Evolutionary conservation across 1,139 yeast species (phyloP), one percentile per base, ranked within the genome.

Genomic region (Debaryomyces fabryi): DNA sequence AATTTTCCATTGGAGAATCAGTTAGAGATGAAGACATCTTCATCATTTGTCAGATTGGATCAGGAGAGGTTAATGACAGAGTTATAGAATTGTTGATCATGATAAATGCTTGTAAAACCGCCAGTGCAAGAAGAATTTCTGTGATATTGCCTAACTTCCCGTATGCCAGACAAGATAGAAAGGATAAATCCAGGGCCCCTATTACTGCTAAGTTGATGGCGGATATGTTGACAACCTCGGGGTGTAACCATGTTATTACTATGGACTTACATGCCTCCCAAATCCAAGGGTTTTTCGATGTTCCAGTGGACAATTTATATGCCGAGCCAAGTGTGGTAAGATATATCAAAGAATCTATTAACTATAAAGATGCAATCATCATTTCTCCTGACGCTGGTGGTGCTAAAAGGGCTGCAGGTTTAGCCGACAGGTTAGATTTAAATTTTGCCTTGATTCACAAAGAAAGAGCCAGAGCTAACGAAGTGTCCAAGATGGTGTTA

Each of bases 331-430:
- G 82, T 49, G 88, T 85, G 29, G 77, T 87, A 44, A 74, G 86
- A 57, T 87, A 86, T 65, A 85, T 87, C 55, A 81, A 74, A 55
- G 85, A 80, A 47, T 77, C 76, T 47, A 72, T 77, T 48, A 61
- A 71, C 45, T 68, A 68, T 46, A 65, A 74, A 29, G 80, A 84
- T 44, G 67, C 80, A 34, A 85, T 85, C 48, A 78, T 87, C 51
- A 88, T 86, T 9, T 86, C 92, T 0, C 93, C 93, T 1, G 93
- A 87, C 68, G 95, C 93, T 1, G 95, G 95, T 60, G 93, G 93
- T 50, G 93, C 93, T 23, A 87, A 87, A 65, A 77, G 95, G 63
- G 93, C 86, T 35, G 92, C 93, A 6, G 83, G 88, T 6, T 72
- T 86, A 49, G 93, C 93, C 3, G 95, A 86, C 59, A 82, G 85